Base-by-base conservation (phyloP, 495 filamentous ascomycete genomes). In the Peziza echinospora region DNA sequence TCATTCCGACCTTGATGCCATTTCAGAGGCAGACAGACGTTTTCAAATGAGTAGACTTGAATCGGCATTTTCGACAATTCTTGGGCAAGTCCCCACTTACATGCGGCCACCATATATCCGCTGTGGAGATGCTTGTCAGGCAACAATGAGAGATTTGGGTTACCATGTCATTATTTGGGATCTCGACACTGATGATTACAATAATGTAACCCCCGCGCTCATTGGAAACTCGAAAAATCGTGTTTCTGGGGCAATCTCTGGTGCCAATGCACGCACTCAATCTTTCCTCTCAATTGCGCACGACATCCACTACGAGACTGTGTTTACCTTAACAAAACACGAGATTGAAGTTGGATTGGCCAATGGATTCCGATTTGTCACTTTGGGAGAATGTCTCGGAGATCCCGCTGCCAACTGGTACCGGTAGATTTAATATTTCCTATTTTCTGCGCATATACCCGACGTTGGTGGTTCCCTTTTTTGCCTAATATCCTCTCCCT, bases 41-140 rank as follows among this genome's bases (percentile, higher is more conserved):
- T 64, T 68, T 0, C 73, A 81, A 56, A 71, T 84, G 63, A 58
- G 66, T 43, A 74, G 74, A 56, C 73, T 77, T 47, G 79, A 80
- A 59, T 72, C 71, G 48, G 79, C 76, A 0, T 52, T 82, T 13
- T 62, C 71, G 24, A 78, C 73, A 52, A 75, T 82, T 47, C 58
- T 81, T 7, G 76, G 75, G 8, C 62, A 64, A 42, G 72, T 75
- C 50, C 76, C 77, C 3, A 80, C 77, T 5, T 83, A 83, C 58
- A 80, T 82, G 77, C 71, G 79, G 5, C 77, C 78, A 2, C 79
- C 79, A 0, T 82, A 76, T 53, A 72, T 70, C 6, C 68, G 66
- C 45, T 82, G 77, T 51, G 64, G 58, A 17, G 41, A 47, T 3
- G 23, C 22, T 4, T 79, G 68, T 50, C 51, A 66, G 37, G 51